phyloP scores from a whole-genome alignment of 345 rosid species.

The Lepidium sativum region DNA sequence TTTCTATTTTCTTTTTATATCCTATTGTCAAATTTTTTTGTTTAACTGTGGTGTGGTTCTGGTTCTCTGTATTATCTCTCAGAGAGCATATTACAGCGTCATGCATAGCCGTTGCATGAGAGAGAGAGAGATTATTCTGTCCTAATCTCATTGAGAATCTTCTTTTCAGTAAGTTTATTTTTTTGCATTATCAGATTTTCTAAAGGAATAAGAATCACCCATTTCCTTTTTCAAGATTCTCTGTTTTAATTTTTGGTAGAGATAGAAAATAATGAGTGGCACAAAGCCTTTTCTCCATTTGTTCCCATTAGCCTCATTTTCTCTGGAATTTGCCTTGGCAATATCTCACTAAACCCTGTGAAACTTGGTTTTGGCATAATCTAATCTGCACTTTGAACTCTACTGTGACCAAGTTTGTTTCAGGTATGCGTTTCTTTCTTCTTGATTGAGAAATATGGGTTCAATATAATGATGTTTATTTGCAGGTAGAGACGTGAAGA shows the following conservation, averaged over 20 bases:
- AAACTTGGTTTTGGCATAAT: background rate
- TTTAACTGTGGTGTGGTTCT: conserved; percentile 23
- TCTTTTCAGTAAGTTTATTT: conserved; percentile 16
- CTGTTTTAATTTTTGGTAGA: background rate
- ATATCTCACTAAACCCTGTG: conserved; percentile 5
- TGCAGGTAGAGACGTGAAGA: conserved; percentile 27
- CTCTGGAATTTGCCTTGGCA: background rate
- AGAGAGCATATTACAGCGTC: conserved; percentile 21
- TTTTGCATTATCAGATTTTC: conserved; percentile 23
- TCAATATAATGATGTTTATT: conserved; percentile 1
- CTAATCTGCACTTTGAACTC: background rate
- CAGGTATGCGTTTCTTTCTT: background rate
- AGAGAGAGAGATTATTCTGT: conserved; percentile 19
- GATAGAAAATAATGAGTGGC: conserved; percentile 24
- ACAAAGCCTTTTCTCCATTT: conserved; percentile 4
- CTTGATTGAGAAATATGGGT: background rate
- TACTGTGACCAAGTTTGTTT: background rate
- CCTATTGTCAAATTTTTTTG: conserved; percentile 3
- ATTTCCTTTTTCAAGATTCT: conserved; percentile 10
- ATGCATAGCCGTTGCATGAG: conserved; percentile 23
- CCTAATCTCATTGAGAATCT: conserved; percentile 21
- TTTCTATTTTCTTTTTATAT: background rate
- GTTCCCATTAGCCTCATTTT: conserved; percentile 21
- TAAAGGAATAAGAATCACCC: conserved; percentile 27
- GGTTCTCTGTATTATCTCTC: conserved; percentile 23